Conservation (phyloP, 805 yeast genomes). For the Yamadazyma nakazawae region DNA sequence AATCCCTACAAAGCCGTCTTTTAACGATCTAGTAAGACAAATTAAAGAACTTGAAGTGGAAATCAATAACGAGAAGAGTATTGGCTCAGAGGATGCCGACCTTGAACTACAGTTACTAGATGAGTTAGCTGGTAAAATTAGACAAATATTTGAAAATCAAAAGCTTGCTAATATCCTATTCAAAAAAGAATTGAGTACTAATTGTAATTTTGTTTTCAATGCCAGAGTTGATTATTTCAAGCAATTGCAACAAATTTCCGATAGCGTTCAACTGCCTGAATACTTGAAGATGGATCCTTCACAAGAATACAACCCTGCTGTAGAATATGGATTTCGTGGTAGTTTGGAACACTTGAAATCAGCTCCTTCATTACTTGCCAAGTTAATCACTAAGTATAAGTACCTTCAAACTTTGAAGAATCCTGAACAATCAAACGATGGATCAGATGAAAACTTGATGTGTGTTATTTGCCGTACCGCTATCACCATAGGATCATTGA, state of each 20-base stretch:
- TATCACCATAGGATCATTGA: slow-evolving; percentile 72
- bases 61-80: slow-evolving; percentile 19
- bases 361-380: slow-evolving; percentile 19
- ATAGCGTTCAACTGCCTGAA: slow-evolving; percentile 55
- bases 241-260: slow-evolving; percentile 83
- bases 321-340: slow-evolving; percentile 17
- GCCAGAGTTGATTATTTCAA: slow-evolving; percentile 77
- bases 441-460: slow-evolving; percentile 39
- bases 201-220: slow-evolving; percentile 67
- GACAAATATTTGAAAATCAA: slow-evolving; percentile 41
- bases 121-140: slow-evolving; percentile 20
- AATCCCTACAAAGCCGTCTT: slow-evolving; percentile 27
- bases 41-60: slow-evolving; percentile 27
- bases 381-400: slow-evolving; percentile 32
- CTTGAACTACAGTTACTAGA: slow-evolving; percentile 20
- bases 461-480: slow-evolving; percentile 79
- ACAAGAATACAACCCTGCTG: slow-evolving; percentile 4
- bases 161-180: slow-evolving; percentile 37
- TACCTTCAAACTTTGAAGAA: slow-evolving; percentile 22
- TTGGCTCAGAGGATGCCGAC: slow-evolving; percentile 11
- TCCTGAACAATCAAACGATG: not conserved
- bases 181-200: slow-evolving; percentile 48
- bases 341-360: not conserved
- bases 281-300: not conserved
- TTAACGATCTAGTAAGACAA: slow-evolving; percentile 31